Conservation (phyloP, 2,329 filamentous ascomycete species). For the Clarireedia paspali region DNA sequence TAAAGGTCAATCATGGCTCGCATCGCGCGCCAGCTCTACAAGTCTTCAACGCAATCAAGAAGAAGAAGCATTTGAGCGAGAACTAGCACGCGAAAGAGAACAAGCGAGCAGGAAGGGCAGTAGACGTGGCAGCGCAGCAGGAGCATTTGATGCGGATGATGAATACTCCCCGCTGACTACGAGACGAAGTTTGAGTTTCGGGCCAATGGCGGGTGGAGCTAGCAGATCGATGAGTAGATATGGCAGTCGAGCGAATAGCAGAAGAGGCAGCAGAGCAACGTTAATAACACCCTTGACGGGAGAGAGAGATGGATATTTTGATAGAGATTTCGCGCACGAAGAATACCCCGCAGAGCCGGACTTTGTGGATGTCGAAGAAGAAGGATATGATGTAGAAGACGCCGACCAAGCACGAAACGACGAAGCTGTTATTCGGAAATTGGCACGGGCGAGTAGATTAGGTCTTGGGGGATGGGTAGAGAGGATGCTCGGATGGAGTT, state of each 20-base stretch:
- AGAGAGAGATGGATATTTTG: slow-evolving; percentile 39
- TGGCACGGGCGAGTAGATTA: slow-evolving; percentile 46
- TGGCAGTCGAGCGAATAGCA: slow-evolving; percentile 35
- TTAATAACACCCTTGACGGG: slow-evolving; percentile 37
- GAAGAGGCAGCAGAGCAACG: slow-evolving; percentile 17
- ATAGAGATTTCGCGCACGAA: slow-evolving; percentile 24
- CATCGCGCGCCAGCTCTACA: slow-evolving; percentile 57
- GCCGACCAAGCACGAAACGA: slow-evolving; percentile 45
- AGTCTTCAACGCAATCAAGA: slow-evolving; percentile 47
- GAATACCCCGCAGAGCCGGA: slow-evolving; percentile 45
- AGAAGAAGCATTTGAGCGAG: slow-evolving; percentile 44
- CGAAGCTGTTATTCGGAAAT: slow-evolving; percentile 48
- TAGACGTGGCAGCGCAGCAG: slow-evolving; percentile 24
- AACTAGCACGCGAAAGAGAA: slow-evolving; percentile 44
- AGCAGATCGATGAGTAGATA: slow-evolving; percentile 43
- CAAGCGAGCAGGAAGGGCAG: slow-evolving; percentile 32
- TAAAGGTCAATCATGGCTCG: slow-evolving; percentile 63
- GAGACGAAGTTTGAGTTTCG: slow-evolving; percentile 25
- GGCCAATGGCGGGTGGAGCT: slow-evolving; percentile 31
- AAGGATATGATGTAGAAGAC: slow-evolving; percentile 46
- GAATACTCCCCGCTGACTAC: slow-evolving; percentile 29
- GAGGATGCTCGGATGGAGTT: slow-evolving; percentile 49
- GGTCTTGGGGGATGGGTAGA: slow-evolving; percentile 53
- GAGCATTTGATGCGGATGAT: slow-evolving; percentile 29
- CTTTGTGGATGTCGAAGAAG: slow-evolving; percentile 55